Evolutionary conservation across 257 asterid species (phyloP).

Genomic region (Rubia yunnanensis): DNA sequence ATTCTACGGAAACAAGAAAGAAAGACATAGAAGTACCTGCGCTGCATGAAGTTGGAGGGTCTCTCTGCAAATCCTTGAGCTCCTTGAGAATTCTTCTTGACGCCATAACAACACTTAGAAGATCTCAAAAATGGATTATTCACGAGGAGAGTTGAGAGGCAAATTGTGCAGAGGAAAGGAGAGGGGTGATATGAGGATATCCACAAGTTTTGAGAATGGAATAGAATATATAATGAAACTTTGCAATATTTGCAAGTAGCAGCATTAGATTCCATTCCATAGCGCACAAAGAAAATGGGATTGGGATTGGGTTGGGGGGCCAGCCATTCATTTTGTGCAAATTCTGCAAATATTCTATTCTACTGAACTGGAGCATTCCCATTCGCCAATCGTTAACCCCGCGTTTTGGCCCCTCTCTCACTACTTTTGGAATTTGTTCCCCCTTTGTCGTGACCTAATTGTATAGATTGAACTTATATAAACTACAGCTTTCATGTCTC

Average conservation of each 20-base stretch:
- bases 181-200: constrained; percentile 9
- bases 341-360: constrained; percentile 2
- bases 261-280: constrained; percentile 27
- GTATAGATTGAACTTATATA: too few relatives aligned
- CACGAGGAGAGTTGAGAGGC: background rate
- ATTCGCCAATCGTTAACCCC: background rate
- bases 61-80: constrained; percentile 79
- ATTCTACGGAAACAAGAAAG: background rate
- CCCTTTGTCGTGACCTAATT: background rate
- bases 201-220: background rate
- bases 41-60: constrained; percentile 91
- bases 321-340: constrained; percentile 13
- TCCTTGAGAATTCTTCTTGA: constrained; percentile 81
- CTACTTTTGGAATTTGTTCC: background rate
- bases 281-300: constrained; percentile 2
- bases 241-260: constrained; percentile 18
- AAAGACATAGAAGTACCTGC: constrained; percentile 56
- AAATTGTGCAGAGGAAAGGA: background rate
- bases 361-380: background rate
- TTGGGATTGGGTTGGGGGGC: constrained; percentile 9
- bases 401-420: background rate
- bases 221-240: background rate
- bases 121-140: background rate
- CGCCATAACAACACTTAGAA: constrained; percentile 35
- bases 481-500: background rate